A percentile compares a stretch with the other conserved stretches of the same genome.
phyloP scores from a whole-genome alignment of 2,329 filamentous ascomycete genomes.

The Claviceps humidiphila region DNA sequence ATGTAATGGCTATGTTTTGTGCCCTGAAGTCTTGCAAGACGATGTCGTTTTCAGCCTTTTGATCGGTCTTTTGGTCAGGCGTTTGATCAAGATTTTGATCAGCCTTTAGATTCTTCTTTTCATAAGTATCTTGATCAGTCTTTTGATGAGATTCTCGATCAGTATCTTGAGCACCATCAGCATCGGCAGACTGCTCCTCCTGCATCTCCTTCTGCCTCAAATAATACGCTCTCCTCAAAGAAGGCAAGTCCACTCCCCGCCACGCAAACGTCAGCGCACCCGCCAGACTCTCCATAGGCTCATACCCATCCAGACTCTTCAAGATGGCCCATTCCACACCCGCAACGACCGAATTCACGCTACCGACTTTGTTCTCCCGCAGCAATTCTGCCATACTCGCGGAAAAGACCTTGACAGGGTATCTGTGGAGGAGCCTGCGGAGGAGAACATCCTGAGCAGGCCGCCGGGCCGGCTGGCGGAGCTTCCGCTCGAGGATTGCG shows the following conservation, averaged over 20 bases:
- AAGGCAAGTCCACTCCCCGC: slow-evolving; percentile 14
- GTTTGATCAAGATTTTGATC: too few relatives aligned
- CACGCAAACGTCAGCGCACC: slow-evolving; percentile 14
- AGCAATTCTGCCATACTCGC: slow-evolving; percentile 13
- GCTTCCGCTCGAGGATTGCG: slow-evolving; percentile 17
- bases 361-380: slow-evolving; percentile 8
- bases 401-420: slow-evolving; percentile 18
- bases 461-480: slow-evolving; percentile 13
- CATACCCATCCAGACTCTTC: slow-evolving; percentile 15
- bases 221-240: neutral
- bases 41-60: too few relatives aligned
- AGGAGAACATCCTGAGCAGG: slow-evolving; percentile 15
- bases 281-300: slow-evolving; percentile 15
- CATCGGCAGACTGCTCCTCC: neutral
- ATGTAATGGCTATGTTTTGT: slow-evolving; percentile 5
- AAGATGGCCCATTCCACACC: slow-evolving; percentile 20
- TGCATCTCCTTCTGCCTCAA: neutral
- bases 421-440: slow-evolving; percentile 10
- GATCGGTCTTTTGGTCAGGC: too few relatives aligned
- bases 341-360: slow-evolving; percentile 10
- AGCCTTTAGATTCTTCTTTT: too few relatives aligned
- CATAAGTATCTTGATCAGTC: too few relatives aligned
- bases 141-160: too few relatives aligned
- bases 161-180: too few relatives aligned
- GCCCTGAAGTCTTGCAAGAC: neutral